Evolutionary conservation across 331 rosid species (phyloP), one percentile per base, ranked within the genome.

Genomic region (Quercus lobata): DNA sequence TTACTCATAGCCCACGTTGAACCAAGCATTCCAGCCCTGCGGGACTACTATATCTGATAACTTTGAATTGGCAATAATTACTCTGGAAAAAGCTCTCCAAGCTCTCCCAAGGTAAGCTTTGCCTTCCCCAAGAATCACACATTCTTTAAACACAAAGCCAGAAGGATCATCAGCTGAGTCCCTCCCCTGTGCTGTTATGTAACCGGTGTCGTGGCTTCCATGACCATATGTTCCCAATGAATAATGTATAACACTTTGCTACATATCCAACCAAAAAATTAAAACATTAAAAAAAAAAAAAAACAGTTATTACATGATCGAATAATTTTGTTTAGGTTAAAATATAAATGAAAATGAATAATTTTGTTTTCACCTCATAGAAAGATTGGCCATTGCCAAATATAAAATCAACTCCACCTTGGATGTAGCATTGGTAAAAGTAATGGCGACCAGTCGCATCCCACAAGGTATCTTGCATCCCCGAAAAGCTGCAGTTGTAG

Each of bases 61-160:
- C 15, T 19, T 35, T 29, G 86, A 85, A 29, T 54, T 11, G 44
- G 53, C 56, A 41, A 83, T 57, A 37, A 88, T 85, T n/a, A 88
- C 91, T 41, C 87, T 80, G 7, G 89, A 75, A 74, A 71, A 78
- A 49, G 79, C 27, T 1, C 91, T 83, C 2, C 89, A 78, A 49
- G 79, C 27, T 1, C 91, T 83, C 2, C 89, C 89, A 49, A 88
- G 91, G 7, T 32, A 7, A 32, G 55, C 66, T 21, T 65, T 78
- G 29, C 72, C 79, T 6, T 18, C 53, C 16, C 88, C 90, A 16
- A 3, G n/a, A 29, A 89, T 34, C 24, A 0, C 24, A 52, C 90
- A 89, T 17, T 52, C 56, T 22, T 73, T 76, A 11, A 87, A 84
- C 56, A 89, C 88, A 83, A 78, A 84, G 0, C 84, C 92, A 74